Evolutionary conservation across 2,329 filamentous ascomycete genomes (phyloP), one percentile per base, ranked within the genome.

Genomic region (Paecilomyces niveus): DNA sequence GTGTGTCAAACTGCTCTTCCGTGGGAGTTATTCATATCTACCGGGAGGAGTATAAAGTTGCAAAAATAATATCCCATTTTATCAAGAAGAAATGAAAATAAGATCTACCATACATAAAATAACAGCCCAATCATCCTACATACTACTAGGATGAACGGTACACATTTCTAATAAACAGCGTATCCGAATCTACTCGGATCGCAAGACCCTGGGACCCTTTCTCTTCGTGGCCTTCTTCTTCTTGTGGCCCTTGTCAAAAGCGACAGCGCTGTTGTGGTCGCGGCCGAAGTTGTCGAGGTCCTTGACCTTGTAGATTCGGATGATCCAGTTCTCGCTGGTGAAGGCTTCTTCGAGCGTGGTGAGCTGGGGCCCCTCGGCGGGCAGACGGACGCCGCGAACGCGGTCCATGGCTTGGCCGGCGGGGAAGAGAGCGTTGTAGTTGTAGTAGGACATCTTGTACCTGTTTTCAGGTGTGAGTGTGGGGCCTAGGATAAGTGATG

Each of bases 381-480:
- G 95, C 55, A 97, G 80, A 61, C 84, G 85, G 39, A 85, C 83
- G 64, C 87, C 86, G 71, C 94, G 92, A 63, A 99, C 94, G 66
- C 94, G 89, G 74, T 99, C 94, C 67, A 86, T 81, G 35, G 90
- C 92, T 77, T 97, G 92, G 62, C 94, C 94, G 1, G 88, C 83
- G 52, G 92, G 93, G 84, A 97, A 99, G 62, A 99, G 85, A 53
- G 83, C 80, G 76, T 93, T 85, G 82, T 90, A 99, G 83, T 97
- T 97, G 85, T 99, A 90, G 84, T 99, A 99, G 22, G 92, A 97
- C 92, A 99, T 97, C 84, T 99, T 99, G 85, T 99, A 99, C 91
- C 92, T 96, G 64, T 64, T 55, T 24, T 50, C 50, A 57, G 57
- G 51, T 13, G 59, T 70, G 59, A 73, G 68, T 61, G 59, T 33